A percentile compares a stretch with the other conserved stretches of the same genome.
Conservation (phyloP, 1,284 basidiomycete species). For the Marasmius oreades region DNA sequence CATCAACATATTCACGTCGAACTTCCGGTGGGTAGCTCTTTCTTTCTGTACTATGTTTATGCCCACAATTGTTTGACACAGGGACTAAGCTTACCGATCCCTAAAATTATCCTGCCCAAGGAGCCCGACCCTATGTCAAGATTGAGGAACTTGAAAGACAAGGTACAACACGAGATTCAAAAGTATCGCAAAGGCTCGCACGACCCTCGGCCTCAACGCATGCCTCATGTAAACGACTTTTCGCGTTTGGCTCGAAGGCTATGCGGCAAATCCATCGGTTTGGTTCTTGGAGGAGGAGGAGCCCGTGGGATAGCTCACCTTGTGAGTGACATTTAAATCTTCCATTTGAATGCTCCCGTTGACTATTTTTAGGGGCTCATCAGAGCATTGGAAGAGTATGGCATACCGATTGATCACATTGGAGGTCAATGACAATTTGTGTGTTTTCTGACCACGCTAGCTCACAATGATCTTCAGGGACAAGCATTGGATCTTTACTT, state of each 20-base stretch:
- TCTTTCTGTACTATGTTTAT: not conserved
- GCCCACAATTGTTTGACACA: slow-evolving; percentile 21
- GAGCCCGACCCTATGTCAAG: slow-evolving; percentile 90
- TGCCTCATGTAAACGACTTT: slow-evolving; percentile 88
- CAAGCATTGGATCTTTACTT: slow-evolving; percentile 90
- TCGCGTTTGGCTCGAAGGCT: slow-evolving; percentile 87
- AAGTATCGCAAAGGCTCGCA: slow-evolving; percentile 76
- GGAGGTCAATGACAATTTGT: slow-evolving; percentile 47
- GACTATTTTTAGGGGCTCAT: slow-evolving; percentile 66
- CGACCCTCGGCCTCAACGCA: slow-evolving; percentile 69
- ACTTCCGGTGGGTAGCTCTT: slow-evolving; percentile 55
- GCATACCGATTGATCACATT: slow-evolving; percentile 92
- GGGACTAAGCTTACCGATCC: slow-evolving; percentile 62
- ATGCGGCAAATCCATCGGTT: slow-evolving; percentile 90
- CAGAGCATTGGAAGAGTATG: slow-evolving; percentile 86
- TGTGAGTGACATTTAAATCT: slow-evolving; percentile 39
- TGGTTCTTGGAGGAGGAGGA: slow-evolving; percentile 95
- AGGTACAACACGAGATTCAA: slow-evolving; percentile 85
- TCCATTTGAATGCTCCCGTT: slow-evolving; percentile 6
- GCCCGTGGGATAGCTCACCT: slow-evolving; percentile 94
- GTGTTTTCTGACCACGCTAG: not conserved
- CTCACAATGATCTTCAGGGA: slow-evolving; percentile 40
- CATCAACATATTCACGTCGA: slow-evolving; percentile 92
- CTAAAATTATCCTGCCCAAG: slow-evolving; percentile 59
- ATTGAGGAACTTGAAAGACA: slow-evolving; percentile 87